phyloP scores from a whole-genome alignment of 192 early-diverging fungal genomes.

The Umbelopsis sp. region DNA sequence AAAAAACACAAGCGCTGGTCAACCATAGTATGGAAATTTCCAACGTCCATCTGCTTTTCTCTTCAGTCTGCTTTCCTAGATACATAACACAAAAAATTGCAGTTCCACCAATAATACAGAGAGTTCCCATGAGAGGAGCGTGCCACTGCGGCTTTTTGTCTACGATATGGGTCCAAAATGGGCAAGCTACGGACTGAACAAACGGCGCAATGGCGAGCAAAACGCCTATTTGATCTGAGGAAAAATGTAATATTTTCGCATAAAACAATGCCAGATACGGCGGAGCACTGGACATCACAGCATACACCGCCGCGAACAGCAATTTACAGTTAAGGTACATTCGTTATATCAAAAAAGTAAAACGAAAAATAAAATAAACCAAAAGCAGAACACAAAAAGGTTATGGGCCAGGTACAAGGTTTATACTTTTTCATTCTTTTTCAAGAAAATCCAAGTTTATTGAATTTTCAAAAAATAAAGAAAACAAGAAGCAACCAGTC shows the following conservation, averaged over 20 bases:
- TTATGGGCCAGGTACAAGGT: no score
- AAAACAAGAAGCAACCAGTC: no score
- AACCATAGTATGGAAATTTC: constrained; percentile 23
- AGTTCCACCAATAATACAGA: constrained; percentile 24
- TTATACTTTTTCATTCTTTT: no score
- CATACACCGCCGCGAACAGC: constrained; percentile 31
- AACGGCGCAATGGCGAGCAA: constrained; percentile 45
- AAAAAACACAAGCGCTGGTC: constrained; percentile 14
- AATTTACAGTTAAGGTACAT: constrained; percentile 30
- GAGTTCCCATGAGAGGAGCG: constrained; percentile 28
- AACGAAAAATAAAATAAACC: not conserved
- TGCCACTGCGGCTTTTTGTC: constrained; percentile 37
- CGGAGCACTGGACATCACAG: constrained; percentile 27
- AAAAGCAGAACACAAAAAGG: not conserved
- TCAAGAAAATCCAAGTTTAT: no score
- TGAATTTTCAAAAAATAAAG: no score
- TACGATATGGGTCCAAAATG: constrained; percentile 39
- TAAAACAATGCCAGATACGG: constrained; percentile 41
- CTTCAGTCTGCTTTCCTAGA: constrained; percentile 16
- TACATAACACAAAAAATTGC: constrained; percentile 34
- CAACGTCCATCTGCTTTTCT: not conserved
- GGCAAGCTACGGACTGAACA: constrained; percentile 41
- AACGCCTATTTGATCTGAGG: constrained; percentile 37
- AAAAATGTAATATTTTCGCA: constrained; percentile 21
- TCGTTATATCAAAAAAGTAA: not conserved